These are phyloP conservation scores for Gossypium herbaceum DNA, from an alignment of 345 rosid species.

Conservation along the genomic window DNA sequence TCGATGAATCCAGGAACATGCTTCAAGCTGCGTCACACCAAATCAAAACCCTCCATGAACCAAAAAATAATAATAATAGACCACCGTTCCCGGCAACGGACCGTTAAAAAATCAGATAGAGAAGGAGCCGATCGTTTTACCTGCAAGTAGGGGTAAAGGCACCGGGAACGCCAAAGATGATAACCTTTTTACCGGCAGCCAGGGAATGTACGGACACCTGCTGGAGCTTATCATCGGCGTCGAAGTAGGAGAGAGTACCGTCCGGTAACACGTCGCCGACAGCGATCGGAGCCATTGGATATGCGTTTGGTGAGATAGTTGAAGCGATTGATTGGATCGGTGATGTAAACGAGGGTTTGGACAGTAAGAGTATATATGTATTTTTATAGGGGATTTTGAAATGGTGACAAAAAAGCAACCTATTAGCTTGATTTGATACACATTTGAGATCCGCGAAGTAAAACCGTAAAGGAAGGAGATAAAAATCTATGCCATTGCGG, in stretches of 20 bases:
- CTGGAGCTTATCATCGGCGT: slow-evolving; percentile 81
- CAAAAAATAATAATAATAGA: background rate
- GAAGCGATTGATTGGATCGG: background rate
- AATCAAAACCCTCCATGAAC: background rate
- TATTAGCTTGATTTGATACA: background rate
- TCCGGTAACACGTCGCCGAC: slow-evolving; percentile 70
- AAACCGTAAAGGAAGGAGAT: background rate
- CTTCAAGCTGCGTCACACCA: slow-evolving; percentile 49
- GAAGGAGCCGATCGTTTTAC: slow-evolving; percentile 24
- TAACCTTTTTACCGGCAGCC: slow-evolving; percentile 77
- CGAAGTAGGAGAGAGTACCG: slow-evolving; percentile 73
- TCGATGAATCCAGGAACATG: slow-evolving; percentile 96
- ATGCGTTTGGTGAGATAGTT: no score
- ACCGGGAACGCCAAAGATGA: slow-evolving; percentile 94
- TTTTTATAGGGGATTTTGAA: slow-evolving; percentile 5
- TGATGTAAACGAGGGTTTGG: background rate
- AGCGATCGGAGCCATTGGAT: slow-evolving; percentile 77
- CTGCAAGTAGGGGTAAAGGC: slow-evolving; percentile 99
- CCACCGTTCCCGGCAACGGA: background rate
- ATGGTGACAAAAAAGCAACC: background rate
- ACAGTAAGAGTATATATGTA: background rate
- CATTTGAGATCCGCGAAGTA: background rate
- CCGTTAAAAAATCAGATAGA: background rate
- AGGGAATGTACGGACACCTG: slow-evolving; percentile 70
- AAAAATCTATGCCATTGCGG: background rate